Evolutionary conservation across 2,329 filamentous ascomycete species (phyloP), one percentile per base, ranked within the genome.

Genomic region (Fusarium camptoceras): DNA sequence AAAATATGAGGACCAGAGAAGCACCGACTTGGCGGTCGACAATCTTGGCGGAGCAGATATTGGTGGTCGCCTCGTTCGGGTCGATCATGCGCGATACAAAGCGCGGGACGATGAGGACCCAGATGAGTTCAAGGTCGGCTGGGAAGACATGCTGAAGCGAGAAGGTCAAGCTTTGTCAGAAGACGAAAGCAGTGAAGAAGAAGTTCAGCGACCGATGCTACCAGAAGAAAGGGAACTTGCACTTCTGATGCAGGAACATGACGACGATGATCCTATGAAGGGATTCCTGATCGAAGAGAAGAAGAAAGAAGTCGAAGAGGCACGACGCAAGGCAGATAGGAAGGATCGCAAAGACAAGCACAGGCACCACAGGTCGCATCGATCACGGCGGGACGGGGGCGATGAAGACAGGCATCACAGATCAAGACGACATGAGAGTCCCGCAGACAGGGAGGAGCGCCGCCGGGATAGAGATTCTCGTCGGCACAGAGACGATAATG

Each of bases 231-330:
- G 84, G 58, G 94, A 98, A 78, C 81, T 98, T 51, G 88, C 89
- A 53, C 86, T 89, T 46, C 79, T 98, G 59, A 89, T 97, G 55
- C 83, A 87, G 56, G 90, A 95, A 18, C 92, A 97, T 70, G 96
- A 98, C 71, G 94, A 98, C 25, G 95, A 98, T 66, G 96, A 99
- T 78, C 96, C 96, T 0, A 99, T 99, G 96, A 98, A 97, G 81
- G 89, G 89, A 39, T 98, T 93, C 75, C 78, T 98, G 69, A 89
- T 98, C 54, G 88, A 95, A 69, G 92, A 97, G 81, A 98, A 98
- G 86, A 94, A 92, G 80, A 93, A 94, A 77, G 93, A 97, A 78
- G 88, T 97, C 15, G 89, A 92, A 57, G 87, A 88, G 62, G 94
- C 93, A 5, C 80, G 72, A 84, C 85, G 86, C 80, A 76, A 81